phyloP scores from a whole-genome alignment of 805 yeast genomes.

The Suhomyces tanzawaensis region DNA sequence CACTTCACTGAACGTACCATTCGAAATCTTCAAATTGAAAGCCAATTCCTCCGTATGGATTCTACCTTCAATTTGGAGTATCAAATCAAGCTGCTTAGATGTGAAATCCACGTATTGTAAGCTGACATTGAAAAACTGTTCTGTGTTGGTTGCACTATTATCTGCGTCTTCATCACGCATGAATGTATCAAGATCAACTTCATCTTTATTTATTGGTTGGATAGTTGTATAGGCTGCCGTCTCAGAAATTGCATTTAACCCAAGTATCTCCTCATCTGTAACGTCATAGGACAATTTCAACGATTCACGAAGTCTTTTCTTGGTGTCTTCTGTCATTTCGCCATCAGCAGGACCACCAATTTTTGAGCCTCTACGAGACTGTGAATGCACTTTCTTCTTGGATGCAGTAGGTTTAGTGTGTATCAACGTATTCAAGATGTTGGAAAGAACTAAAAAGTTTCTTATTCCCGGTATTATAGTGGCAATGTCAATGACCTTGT shows the following conservation, averaged over 20 bases:
- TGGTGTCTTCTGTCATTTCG: constrained; percentile 21
- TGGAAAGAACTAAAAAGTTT: constrained; percentile 29
- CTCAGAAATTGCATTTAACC: constrained; percentile 30
- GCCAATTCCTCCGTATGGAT: constrained; percentile 12
- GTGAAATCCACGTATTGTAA: constrained; percentile 24
- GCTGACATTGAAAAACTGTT: constrained; percentile 13
- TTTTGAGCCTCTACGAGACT: constrained; percentile 7
- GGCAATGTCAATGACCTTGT: constrained; percentile 23
- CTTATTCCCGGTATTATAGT: constrained; percentile 28
- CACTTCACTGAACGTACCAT: constrained; percentile 20
- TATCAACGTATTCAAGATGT: constrained; percentile 11
- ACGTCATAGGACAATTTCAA: constrained; percentile 35
- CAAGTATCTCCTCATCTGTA: constrained; percentile 38
- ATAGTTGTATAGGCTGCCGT: constrained; percentile 18
- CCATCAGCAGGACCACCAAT: constrained; percentile 5
- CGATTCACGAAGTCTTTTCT: constrained; percentile 31
- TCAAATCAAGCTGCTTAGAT: constrained; percentile 23
- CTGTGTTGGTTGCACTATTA: constrained; percentile 1
- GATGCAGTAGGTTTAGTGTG: not conserved
- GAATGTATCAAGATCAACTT: constrained; percentile 24
- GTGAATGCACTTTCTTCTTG: not conserved
- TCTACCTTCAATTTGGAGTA: constrained; percentile 17
- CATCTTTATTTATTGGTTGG: constrained; percentile 14
- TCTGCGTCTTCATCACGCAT: constrained; percentile 20
- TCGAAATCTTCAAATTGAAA: constrained; percentile 25